A percentile compares a stretch with the other conserved stretches of the same genome.
Conservation (phyloP, 441 rosid species). For the Gossypium schwendimanii region DNA sequence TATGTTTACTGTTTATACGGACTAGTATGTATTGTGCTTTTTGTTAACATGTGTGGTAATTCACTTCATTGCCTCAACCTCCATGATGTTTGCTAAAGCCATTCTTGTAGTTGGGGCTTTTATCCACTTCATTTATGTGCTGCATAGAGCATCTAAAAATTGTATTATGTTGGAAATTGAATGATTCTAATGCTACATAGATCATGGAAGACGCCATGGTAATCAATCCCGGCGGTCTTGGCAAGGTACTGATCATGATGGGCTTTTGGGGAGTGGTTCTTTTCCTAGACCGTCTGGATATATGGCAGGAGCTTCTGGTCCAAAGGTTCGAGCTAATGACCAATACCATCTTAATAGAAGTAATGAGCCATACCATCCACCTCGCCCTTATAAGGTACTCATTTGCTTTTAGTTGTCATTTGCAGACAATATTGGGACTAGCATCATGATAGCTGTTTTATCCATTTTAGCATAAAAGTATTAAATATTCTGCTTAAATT, state of each 20-base stretch:
- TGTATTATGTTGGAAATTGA: neutral
- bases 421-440: neutral
- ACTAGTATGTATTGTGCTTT: neutral
- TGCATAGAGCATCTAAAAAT: neutral
- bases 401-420: conserved; percentile 17
- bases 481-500: neutral
- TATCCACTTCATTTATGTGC: neutral
- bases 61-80: neutral
- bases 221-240: conserved; percentile 71
- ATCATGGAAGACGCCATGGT: conserved; percentile 61
- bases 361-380: conserved; percentile 91
- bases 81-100: neutral
- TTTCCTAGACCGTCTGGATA: conserved; percentile 76
- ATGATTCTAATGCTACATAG: conserved; percentile 24
- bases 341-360: conserved; percentile 52
- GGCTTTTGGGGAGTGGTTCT: conserved; percentile 97
- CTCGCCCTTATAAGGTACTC: conserved; percentile 85
- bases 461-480: neutral
- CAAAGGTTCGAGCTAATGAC: conserved; percentile 65
- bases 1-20: neutral
- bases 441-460: neutral
- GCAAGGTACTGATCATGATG: conserved; percentile 95
- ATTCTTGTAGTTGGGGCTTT: neutral
- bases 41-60: neutral
- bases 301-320: conserved; percentile 50